phyloP scores from a whole-genome alignment of 2,329 filamentous ascomycete species.

The Mycogone perniciosa region DNA sequence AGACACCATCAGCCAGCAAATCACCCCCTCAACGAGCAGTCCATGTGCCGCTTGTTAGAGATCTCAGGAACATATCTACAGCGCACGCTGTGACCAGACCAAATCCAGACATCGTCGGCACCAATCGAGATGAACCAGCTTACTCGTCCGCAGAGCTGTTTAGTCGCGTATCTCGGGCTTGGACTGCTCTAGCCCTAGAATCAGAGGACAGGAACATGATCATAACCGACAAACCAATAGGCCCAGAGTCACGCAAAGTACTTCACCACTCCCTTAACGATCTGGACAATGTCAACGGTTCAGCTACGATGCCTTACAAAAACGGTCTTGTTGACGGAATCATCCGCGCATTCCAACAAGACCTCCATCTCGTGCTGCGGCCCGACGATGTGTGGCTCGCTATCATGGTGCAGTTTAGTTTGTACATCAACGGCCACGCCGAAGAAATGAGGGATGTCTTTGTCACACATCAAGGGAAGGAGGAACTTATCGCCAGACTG shows the following conservation, averaged over 20 bases:
- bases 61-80: neutral
- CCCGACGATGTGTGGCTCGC: slow-evolving; percentile 24
- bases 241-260: slow-evolving; percentile 1
- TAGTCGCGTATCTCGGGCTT: neutral
- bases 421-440: slow-evolving; percentile 13
- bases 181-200: neutral
- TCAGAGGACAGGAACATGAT: neutral
- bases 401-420: slow-evolving; percentile 20
- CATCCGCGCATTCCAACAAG: slow-evolving; percentile 9
- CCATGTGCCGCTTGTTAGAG: neutral
- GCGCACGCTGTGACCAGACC: neutral
- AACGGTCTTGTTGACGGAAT: slow-evolving; percentile 1
- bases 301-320: neutral
- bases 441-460: slow-evolving; percentile 12
- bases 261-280: slow-evolving; percentile 1
- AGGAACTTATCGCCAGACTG: neutral
- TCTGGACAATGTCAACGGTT: neutral
- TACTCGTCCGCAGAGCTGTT: neutral
- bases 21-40: neutral
- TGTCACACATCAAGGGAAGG: slow-evolving; percentile 9
- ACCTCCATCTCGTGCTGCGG: slow-evolving; percentile 17
- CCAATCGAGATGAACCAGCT: neutral
- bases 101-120: neutral
- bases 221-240: slow-evolving; percentile 1
- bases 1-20: neutral